Conservation (phyloP, 2,329 filamentous ascomycete species). For the Scedosporium dehoogii region DNA sequence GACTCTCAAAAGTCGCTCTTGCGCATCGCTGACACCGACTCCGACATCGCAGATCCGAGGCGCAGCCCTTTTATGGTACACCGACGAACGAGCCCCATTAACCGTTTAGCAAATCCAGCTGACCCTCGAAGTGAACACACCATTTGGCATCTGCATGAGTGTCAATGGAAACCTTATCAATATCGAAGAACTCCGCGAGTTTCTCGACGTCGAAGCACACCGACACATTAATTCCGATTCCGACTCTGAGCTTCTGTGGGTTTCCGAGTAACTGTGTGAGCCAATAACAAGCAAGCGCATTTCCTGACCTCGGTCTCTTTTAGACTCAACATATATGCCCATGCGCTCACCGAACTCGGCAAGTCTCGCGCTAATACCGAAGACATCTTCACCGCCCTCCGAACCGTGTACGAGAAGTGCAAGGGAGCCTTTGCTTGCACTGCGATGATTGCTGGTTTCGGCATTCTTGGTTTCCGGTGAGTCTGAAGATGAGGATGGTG, state of each 20-base stretch:
- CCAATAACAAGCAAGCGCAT: neutral
- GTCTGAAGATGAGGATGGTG: neutral
- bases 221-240: conserved; percentile 86
- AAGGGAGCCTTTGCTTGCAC: conserved; percentile 72
- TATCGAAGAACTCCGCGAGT: conserved; percentile 56
- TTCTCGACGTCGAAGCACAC: conserved; percentile 68
- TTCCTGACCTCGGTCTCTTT: conserved; percentile 5
- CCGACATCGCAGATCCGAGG: conserved; percentile 54
- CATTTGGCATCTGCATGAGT: conserved; percentile 71
- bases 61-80: conserved; percentile 69
- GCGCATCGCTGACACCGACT: conserved; percentile 3
- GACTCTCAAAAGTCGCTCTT: neutral
- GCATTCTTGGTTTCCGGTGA: conserved; percentile 63
- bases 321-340: conserved; percentile 73
- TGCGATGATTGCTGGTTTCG: conserved; percentile 73
- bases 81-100: conserved; percentile 19
- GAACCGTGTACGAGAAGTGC: conserved; percentile 62
- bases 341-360: conserved; percentile 68
- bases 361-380: conserved; percentile 71
- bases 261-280: neutral
- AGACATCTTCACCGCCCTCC: conserved; percentile 64
- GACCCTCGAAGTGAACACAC: conserved; percentile 49
- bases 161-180: conserved; percentile 89
- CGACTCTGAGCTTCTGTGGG: conserved; percentile 67
- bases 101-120: neutral